These are phyloP conservation scores for Saccharomyces hybrid DNA, from an alignment of 1,139 yeast genomes.

Conservation along the genomic window DNA sequence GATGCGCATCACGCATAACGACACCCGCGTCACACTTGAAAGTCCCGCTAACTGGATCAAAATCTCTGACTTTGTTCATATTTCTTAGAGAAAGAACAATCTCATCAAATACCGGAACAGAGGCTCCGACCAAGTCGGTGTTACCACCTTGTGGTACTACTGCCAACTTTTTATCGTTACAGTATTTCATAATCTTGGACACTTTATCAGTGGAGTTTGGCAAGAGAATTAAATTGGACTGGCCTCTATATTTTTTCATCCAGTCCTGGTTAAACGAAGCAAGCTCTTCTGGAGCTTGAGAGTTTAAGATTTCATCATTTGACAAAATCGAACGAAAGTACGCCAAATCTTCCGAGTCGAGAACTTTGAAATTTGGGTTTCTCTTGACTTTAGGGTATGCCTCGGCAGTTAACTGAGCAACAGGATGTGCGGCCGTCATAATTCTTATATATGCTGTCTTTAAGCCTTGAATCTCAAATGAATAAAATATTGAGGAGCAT, in stretches of 20 bases:
- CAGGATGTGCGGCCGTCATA: slow-evolving; percentile 3
- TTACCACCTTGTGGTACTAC: slow-evolving; percentile 96
- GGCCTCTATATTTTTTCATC: slow-evolving; percentile 87
- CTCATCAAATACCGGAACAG: slow-evolving; percentile 86
- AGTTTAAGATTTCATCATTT: slow-evolving; percentile 35
- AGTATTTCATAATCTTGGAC: slow-evolving; percentile 63
- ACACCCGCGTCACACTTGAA: slow-evolving; percentile 85
- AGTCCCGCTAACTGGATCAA: slow-evolving; percentile 75
- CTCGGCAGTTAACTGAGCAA: slow-evolving; percentile 52
- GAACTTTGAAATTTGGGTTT: slow-evolving; percentile 35
- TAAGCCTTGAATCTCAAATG: neutral
- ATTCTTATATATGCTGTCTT: neutral
- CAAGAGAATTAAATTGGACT: slow-evolving; percentile 64
- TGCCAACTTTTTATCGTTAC: slow-evolving; percentile 70
- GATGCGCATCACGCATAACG: slow-evolving; percentile 76
- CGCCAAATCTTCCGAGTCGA: slow-evolving; percentile 47
- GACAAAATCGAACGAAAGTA: slow-evolving; percentile 49
- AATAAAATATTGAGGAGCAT: neutral
- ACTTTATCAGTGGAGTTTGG: slow-evolving; percentile 76
- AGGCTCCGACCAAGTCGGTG: slow-evolving; percentile 94
- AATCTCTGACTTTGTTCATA: slow-evolving; percentile 70
- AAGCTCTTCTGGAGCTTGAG: slow-evolving; percentile 51
- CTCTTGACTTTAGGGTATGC: slow-evolving; percentile 47
- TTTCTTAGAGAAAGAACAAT: slow-evolving; percentile 60
- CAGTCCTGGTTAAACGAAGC: slow-evolving; percentile 62